A percentile compares a stretch with the other conserved stretches of the same genome.
phyloP scores from a whole-genome alignment of 768 basidiomycete genomes.

The Tulasnella sp. region DNA sequence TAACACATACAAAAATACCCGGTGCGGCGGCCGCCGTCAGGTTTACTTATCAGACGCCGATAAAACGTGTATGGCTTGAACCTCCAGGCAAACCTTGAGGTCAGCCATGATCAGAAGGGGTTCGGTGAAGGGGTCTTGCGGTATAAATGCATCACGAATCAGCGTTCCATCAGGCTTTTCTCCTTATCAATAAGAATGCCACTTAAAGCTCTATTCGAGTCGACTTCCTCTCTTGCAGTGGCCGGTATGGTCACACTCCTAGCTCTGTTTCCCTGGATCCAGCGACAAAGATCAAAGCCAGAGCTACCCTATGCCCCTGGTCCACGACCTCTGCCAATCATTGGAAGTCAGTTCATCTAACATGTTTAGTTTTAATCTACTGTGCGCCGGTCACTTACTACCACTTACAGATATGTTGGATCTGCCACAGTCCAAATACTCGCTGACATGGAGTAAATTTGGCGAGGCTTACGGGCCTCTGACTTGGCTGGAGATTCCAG shows the following conservation, averaged over 20 bases:
- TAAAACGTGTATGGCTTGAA: too few relatives aligned
- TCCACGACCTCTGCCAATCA: background rate
- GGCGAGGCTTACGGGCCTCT: conserved; percentile 4
- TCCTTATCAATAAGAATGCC: too few relatives aligned
- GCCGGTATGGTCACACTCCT: background rate
- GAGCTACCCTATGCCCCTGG: background rate
- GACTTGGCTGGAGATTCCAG: background rate
- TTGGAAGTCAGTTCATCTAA: background rate
- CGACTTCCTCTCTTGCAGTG: background rate
- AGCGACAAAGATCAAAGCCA: background rate
- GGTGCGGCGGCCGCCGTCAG: too few relatives aligned
- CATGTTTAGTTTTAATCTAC: background rate
- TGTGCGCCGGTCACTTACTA: background rate
- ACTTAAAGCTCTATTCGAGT: background rate
- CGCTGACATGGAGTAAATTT: background rate
- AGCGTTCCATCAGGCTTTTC: too few relatives aligned
- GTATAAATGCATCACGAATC: too few relatives aligned
- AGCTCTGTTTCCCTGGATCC: background rate
- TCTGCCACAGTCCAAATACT: background rate
- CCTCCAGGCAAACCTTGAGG: too few relatives aligned
- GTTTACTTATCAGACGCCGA: too few relatives aligned
- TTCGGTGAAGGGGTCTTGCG: too few relatives aligned
- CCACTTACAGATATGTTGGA: conserved; percentile 18
- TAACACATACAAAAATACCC: too few relatives aligned
- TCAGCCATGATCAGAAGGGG: too few relatives aligned